These are phyloP conservation scores for Bipolaris bicolor DNA, from an alignment of 2,329 filamentous ascomycete species.

Conservation along the genomic window DNA sequence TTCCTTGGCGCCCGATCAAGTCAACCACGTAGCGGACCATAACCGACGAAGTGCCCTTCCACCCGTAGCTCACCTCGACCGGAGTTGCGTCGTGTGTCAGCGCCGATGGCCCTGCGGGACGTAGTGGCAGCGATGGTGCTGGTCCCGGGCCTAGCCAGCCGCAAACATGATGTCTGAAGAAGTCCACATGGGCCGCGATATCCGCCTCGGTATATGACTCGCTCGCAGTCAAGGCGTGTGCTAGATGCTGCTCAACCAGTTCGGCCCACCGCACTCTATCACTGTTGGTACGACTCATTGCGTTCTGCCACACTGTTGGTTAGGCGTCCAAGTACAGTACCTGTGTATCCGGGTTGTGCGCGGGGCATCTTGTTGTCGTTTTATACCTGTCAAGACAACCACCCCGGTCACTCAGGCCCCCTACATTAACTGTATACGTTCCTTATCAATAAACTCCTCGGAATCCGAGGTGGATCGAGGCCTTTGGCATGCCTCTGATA, in stretches of 20 bases:
- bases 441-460: no score
- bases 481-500: no score
- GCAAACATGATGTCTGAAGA: background rate
- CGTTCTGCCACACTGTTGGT: no score
- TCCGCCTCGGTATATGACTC: background rate
- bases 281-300: background rate
- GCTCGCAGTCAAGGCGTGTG: background rate
- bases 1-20: background rate
- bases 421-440: no score
- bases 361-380: no score
- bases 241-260: background rate
- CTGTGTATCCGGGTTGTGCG: no score
- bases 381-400: no score
- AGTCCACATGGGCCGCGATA: background rate
- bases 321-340: no score
- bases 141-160: background rate
- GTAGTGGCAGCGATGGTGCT: background rate
- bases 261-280: conserved; percentile 1
- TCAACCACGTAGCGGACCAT: background rate
- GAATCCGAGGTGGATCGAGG: no score
- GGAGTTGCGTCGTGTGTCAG: conserved; percentile 1
- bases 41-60: background rate
- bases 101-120: background rate
- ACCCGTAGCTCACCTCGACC: conserved; percentile 1
- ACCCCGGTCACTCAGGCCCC: no score